Conservation (phyloP, 2,329 filamentous ascomycete species). For the Hypoxylon sp. region DNA sequence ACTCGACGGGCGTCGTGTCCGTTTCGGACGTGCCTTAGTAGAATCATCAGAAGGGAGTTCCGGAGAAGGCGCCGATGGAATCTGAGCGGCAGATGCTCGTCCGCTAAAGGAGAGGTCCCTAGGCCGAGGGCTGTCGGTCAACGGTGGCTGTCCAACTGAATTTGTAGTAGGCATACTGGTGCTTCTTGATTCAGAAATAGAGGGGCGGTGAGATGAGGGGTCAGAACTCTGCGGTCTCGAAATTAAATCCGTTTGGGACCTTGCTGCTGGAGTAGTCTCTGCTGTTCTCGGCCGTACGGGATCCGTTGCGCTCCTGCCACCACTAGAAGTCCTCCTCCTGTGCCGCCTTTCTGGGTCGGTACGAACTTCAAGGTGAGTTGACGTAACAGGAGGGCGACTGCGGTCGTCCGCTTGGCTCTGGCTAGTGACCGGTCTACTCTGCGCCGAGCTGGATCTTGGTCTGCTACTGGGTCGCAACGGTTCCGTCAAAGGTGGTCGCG, state of each 20-base stretch:
- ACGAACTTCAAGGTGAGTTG: slow-evolving; percentile 65
- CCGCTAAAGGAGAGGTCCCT: slow-evolving; percentile 58
- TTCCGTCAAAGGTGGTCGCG: slow-evolving; percentile 49
- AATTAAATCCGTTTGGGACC: slow-evolving; percentile 76
- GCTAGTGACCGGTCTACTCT: slow-evolving; percentile 56
- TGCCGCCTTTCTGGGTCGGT: slow-evolving; percentile 62
- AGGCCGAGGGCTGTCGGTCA: slow-evolving; percentile 46
- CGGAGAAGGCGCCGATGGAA: slow-evolving; percentile 31
- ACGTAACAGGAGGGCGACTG: slow-evolving; percentile 66
- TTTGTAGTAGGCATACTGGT: slow-evolving; percentile 55
- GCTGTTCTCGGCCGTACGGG: slow-evolving; percentile 61
- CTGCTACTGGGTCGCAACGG: slow-evolving; percentile 49
- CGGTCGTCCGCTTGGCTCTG: slow-evolving; percentile 63
- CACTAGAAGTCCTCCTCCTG: slow-evolving; percentile 68
- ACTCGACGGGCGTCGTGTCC: slow-evolving; percentile 58
- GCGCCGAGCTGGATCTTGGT: slow-evolving; percentile 53
- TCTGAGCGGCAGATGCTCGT: slow-evolving; percentile 51
- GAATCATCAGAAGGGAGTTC: slow-evolving; percentile 45
- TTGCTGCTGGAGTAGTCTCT: slow-evolving; percentile 66
- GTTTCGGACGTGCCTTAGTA: slow-evolving; percentile 41
- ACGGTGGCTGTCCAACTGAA: slow-evolving; percentile 40
- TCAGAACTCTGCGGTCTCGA: slow-evolving; percentile 61
- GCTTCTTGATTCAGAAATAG: slow-evolving; percentile 61
- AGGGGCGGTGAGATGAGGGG: slow-evolving; percentile 57
- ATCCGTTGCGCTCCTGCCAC: slow-evolving; percentile 68